Evolutionary conservation across 2,329 filamentous ascomycete species (phyloP).

Genomic region (Drechslerella dactyloides): DNA sequence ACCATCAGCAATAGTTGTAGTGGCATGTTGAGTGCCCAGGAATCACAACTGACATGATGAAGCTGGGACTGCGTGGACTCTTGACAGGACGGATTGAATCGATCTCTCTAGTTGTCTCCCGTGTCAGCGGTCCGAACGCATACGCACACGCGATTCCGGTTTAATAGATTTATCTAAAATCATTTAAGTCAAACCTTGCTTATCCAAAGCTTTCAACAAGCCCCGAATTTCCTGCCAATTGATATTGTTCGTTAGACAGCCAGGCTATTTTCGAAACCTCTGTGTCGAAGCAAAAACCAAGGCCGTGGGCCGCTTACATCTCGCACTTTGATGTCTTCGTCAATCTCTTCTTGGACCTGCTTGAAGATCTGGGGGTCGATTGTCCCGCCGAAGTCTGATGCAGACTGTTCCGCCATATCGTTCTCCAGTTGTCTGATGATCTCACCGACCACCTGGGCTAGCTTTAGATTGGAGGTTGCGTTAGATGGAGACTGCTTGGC

Average conservation of each 20-base stretch:
- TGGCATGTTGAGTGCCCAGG: neutral
- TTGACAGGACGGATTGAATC: constrained; percentile 81
- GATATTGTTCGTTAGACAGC: neutral
- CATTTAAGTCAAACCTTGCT: constrained; percentile 64
- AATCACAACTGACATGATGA: constrained; percentile 63
- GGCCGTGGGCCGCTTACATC: constrained; percentile 64
- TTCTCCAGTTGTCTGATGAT: neutral
- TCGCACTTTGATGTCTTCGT: constrained; percentile 80
- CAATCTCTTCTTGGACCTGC: constrained; percentile 84
- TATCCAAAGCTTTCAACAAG: constrained; percentile 80
- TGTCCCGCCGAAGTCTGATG: constrained; percentile 7
- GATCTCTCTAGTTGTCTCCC: constrained; percentile 66
- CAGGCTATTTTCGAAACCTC: constrained; percentile 45
- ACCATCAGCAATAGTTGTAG: constrained; percentile 16
- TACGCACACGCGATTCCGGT: neutral
- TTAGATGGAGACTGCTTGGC: no score
- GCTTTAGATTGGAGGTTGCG: no score
- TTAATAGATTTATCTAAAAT: neutral
- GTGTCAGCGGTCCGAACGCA: neutral
- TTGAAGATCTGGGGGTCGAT: constrained; percentile 82
- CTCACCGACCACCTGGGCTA: no score
- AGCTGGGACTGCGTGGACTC: constrained; percentile 85
- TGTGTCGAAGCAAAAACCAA: neutral
- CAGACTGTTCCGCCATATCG: constrained; percentile 12
- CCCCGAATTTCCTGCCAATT: constrained; percentile 71